Evolutionary conservation across 2,329 filamentous ascomycete species (phyloP).

Genomic region (Macrophomina pseudophaseolina): DNA sequence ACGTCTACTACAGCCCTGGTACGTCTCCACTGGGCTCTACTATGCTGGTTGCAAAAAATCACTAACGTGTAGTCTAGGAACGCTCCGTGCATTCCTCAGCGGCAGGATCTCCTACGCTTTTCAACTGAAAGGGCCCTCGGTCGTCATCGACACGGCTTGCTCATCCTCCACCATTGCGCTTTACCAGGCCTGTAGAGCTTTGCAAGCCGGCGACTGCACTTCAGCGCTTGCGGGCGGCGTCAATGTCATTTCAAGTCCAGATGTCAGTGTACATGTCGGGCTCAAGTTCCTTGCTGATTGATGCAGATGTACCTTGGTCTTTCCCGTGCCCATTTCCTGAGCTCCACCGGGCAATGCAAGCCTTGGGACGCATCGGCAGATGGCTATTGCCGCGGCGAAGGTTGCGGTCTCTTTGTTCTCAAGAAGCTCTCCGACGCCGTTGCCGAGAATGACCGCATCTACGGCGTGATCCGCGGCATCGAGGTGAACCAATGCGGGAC

Average conservation of each 20-base stretch:
- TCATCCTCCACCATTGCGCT: conserved; percentile 35
- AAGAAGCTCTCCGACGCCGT: conserved; percentile 56
- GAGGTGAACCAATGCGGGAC: conserved; percentile 22
- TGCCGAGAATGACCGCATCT: conserved; percentile 55
- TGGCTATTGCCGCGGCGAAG: conserved; percentile 60
- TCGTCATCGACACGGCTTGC: conserved; percentile 36
- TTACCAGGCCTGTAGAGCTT: conserved; percentile 34
- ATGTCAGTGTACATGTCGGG: conserved; percentile 26
- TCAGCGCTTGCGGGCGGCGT: conserved; percentile 44
- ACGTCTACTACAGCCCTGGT: conserved; percentile 17
- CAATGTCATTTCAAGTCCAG: conserved; percentile 38
- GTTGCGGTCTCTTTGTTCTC: conserved; percentile 53
- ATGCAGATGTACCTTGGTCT: conserved; percentile 36
- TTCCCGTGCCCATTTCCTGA: conserved; percentile 48
- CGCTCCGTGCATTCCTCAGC: conserved; percentile 28
- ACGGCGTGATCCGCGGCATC: conserved; percentile 45
- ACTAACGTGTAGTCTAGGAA: conserved; percentile 36
- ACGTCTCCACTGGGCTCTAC: not conserved
- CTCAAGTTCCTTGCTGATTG: conserved; percentile 33
- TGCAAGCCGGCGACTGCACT: conserved; percentile 37
- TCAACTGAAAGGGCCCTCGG: conserved; percentile 28
- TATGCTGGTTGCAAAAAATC: conserved; percentile 35
- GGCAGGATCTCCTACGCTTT: conserved; percentile 30
- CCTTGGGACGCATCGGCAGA: conserved; percentile 43
- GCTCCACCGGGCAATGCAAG: conserved; percentile 54